Percentiles rank a stretch among this genome's conserved stretches.
Conservation (phyloP, 225 moss, liverwort and hornwort species). For the Marchantia paleacea region DNA sequence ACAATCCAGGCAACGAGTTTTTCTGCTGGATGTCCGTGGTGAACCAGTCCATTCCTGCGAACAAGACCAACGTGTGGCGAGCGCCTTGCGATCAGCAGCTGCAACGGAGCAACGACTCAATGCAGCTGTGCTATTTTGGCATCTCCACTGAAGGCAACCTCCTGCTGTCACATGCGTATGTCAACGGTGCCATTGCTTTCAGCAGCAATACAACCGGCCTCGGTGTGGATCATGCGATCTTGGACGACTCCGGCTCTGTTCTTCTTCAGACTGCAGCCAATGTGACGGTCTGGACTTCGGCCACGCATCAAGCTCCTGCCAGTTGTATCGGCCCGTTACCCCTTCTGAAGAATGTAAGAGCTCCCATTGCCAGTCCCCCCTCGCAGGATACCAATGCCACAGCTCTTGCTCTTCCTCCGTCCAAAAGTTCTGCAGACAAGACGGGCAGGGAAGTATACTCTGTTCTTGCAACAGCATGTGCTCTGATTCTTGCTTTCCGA, state of each 20-base stretch:
- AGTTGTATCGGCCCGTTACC: slow-evolving; percentile 1
- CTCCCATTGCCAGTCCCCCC: not conserved
- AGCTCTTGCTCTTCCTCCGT: not conserved
- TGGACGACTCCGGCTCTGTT: slow-evolving; percentile 3
- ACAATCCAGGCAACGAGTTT: slow-evolving; percentile 3
- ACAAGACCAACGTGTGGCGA: slow-evolving; percentile 18
- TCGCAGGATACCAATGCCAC: not conserved
- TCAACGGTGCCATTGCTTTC: not conserved
- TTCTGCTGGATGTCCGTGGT: slow-evolving; percentile 23
- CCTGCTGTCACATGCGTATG: not conserved
- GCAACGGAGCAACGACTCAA: slow-evolving; percentile 14
- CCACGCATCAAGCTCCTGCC: not conserved
- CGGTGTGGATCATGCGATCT: slow-evolving; percentile 15
- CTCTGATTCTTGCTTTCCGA: not conserved
- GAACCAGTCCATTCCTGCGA: not conserved
- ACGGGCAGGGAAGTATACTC: not conserved
- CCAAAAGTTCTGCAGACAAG: not conserved
- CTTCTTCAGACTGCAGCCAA: slow-evolving; percentile 10
- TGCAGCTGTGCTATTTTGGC: slow-evolving; percentile 19
- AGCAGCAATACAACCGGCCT: slow-evolving; percentile 8
- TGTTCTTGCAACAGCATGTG: not conserved
- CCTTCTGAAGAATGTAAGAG: not conserved
- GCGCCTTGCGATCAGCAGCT: slow-evolving; percentile 21
- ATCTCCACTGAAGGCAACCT: slow-evolving; percentile 6
- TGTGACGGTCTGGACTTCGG: slow-evolving; percentile 17